Percentiles rank a stretch among this genome's conserved stretches.
These are phyloP conservation scores for Mollisiaceae sp. DNA, from an alignment of 2,329 filamentous ascomycete genomes.

Conservation along the genomic window DNA sequence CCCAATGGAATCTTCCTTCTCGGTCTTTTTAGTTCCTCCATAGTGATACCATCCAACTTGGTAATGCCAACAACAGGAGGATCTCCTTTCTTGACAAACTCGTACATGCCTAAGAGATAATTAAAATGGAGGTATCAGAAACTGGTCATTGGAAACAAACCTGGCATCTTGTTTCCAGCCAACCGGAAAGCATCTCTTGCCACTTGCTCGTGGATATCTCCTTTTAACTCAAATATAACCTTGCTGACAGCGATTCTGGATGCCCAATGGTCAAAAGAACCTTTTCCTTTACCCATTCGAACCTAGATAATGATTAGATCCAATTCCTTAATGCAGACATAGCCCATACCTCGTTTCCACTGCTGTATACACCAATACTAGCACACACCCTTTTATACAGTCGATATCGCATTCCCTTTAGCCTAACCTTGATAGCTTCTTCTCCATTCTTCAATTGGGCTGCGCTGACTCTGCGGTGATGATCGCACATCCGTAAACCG, in stretches of 20 bases:
- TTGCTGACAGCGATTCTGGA: constrained; percentile 88
- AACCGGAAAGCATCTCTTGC: constrained; percentile 91
- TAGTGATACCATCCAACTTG: constrained; percentile 80
- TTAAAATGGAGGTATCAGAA: constrained; percentile 30
- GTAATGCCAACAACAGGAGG: constrained; percentile 90
- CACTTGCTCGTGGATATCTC: constrained; percentile 91
- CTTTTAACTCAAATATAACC: constrained; percentile 90
- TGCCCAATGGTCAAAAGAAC: constrained; percentile 96
- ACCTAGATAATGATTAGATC: constrained; percentile 54
- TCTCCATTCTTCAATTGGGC: constrained; percentile 87
- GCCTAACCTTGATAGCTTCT: constrained; percentile 86
- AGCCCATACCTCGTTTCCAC: constrained; percentile 79
- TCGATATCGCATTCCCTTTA: constrained; percentile 90
- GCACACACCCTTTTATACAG: constrained; percentile 90
- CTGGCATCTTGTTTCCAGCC: constrained; percentile 93
- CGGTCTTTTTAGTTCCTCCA: constrained; percentile 83
- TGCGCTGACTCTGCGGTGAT: constrained; percentile 88
- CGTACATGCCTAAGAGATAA: constrained; percentile 69
- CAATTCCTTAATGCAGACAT: not conserved
- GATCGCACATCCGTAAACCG: constrained; percentile 89
- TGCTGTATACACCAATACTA: constrained; percentile 94
- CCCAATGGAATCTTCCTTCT: constrained; percentile 54
- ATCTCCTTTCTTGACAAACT: constrained; percentile 93
- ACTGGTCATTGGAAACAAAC: constrained; percentile 53
- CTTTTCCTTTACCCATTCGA: constrained; percentile 99